Evolutionary conservation across 2,329 filamentous ascomycete genomes (phyloP), one percentile per base, ranked within the genome.

Genomic region (Passalora sequoiae): DNA sequence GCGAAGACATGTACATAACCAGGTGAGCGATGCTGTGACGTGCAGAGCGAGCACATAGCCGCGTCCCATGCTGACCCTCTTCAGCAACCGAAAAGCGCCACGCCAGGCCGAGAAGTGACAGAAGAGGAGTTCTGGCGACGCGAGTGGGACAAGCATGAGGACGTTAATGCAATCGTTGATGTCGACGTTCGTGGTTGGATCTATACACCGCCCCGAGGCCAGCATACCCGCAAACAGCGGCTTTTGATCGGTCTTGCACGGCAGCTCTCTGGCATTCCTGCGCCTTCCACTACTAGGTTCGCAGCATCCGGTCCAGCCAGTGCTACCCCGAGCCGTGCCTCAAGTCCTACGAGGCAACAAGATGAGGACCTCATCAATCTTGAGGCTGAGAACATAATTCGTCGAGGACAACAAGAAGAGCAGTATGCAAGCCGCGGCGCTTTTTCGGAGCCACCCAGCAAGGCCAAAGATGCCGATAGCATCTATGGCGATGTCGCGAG

Each of bases 161-260:
- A 91, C 47, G 82, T 89, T 58, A 85, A 84, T 62, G 88, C 89
- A 0, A 73, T 96, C 3, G 86, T 96, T 1, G 91, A 97, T 60
- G 87, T 97, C 4, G 91, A 98, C 63, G 87, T 98, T 17, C 78
- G 91, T 55, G 92, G 92, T 10, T 98, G 94, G 92, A 78, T 97
- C 39, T 98, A 95, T 65, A 80, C 81, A 28, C 91, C 91, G 13
- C 86, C 91, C 58, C 77, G 76, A 53, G 89, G 88, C 0, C 89
- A 87, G 3, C 81, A 96, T 77, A 91, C 80, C 19, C 78, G 89
- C 55, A 88, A 88, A 59, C 94, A 96, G 59, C 78, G 92, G 27
- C 73, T 97, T 48, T 73, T 96, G 57, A 80, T 98, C 41, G 87
- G 89, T 0, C 73, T 97, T 17, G 91, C 91, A 10, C 77, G 89